Percentiles rank a stretch among this genome's conserved stretches.
Evolutionary conservation across 2,329 filamentous ascomycete genomes (phyloP).

Genomic region (Fusarium luffae): DNA sequence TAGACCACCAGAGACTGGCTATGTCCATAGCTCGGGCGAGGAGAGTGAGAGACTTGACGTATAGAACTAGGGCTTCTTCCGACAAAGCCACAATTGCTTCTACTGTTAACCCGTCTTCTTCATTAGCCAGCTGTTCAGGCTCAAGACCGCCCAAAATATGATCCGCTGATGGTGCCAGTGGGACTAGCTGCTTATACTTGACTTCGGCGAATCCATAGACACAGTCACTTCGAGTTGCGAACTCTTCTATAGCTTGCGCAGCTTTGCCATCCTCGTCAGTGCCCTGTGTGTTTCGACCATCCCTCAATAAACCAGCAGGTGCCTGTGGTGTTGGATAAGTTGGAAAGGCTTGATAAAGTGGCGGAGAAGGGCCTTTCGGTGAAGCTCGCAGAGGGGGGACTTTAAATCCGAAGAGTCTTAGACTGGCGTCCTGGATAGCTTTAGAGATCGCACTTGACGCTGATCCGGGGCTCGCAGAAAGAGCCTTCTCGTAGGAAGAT

Average conservation of each 20-base stretch:
- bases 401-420: conserved; percentile 77
- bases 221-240: conserved; percentile 92
- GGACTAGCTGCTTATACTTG: conserved; percentile 97
- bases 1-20: conserved; percentile 90
- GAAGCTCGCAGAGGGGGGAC: conserved; percentile 71
- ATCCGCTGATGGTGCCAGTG: conserved; percentile 81
- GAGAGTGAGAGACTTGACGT: conserved; percentile 91
- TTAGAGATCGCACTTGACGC: conserved; percentile 93
- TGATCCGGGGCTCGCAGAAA: conserved; percentile 76
- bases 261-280: conserved; percentile 82
- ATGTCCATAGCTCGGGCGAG: conserved; percentile 96
- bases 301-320: conserved; percentile 72
- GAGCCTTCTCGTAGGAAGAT: conserved; percentile 79
- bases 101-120: conserved; percentile 82
- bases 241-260: conserved; percentile 87
- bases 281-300: conserved; percentile 66
- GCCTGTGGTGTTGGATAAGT: conserved; percentile 78
- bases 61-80: conserved; percentile 94
- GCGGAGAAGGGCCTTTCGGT: conserved; percentile 75
- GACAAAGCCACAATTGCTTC: conserved; percentile 89
- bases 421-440: conserved; percentile 91
- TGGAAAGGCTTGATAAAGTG: conserved; percentile 84
- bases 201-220: conserved; percentile 98
- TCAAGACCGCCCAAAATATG: conserved; percentile 74
- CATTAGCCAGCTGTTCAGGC: conserved; percentile 62